A percentile compares a stretch with the other conserved stretches of the same genome.
Evolutionary conservation across 2,329 filamentous ascomycete species (phyloP).

Genomic region (Fusarium austroafricanum): DNA sequence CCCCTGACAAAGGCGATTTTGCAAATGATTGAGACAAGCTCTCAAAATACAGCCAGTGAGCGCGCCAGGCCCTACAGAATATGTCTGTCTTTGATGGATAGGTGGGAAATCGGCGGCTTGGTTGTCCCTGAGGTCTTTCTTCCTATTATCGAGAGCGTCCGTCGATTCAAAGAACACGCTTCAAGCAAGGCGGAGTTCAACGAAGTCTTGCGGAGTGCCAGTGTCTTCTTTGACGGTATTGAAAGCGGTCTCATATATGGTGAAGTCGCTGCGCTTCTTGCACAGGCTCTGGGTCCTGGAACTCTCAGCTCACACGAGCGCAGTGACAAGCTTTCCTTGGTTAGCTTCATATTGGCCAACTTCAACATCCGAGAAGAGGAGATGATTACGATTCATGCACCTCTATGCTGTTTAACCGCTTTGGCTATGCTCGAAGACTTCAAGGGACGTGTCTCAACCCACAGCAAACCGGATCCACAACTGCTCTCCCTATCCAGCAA

Average conservation of each 20-base stretch:
- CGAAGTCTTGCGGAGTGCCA: constrained; percentile 92
- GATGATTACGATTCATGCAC: constrained; percentile 89
- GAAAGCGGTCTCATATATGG: constrained; percentile 94
- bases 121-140: constrained; percentile 91
- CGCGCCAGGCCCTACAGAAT: constrained; percentile 88
- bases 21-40: constrained; percentile 72
- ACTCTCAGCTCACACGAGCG: constrained; percentile 59
- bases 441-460: constrained; percentile 52
- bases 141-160: constrained; percentile 83
- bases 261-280: constrained; percentile 77
- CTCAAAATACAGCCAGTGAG: constrained; percentile 61
- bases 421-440: constrained; percentile 74
- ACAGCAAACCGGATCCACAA: constrained; percentile 51
- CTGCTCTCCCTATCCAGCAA: constrained; percentile 47
- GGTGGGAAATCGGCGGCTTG: constrained; percentile 94
- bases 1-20: constrained; percentile 80
- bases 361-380: constrained; percentile 98
- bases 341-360: constrained; percentile 83
- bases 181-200: constrained; percentile 76
- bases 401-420: constrained; percentile 68
- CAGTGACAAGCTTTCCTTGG: constrained; percentile 74
- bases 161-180: constrained; percentile 75
- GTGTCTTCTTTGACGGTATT: constrained; percentile 96
- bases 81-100: constrained; percentile 95
- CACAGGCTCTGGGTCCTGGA: constrained; percentile 66